Conservation (phyloP, 1,284 basidiomycete genomes). For the Abortiporus biennis region DNA sequence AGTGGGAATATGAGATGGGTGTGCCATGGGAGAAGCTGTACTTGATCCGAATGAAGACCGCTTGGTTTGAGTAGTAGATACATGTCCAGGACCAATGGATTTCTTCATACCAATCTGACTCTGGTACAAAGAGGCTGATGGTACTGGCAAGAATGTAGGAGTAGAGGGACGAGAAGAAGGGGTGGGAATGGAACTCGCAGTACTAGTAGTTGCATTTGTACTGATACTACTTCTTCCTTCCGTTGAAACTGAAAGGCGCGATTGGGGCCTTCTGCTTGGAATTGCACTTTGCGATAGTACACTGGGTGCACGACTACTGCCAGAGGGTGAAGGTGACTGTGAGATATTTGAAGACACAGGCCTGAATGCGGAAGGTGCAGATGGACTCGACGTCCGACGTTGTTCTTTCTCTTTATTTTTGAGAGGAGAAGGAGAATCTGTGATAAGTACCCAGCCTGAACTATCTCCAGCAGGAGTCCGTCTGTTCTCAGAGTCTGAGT, state of each 20-base stretch:
- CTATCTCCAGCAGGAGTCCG: conserved; percentile 46
- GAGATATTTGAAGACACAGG: conserved; percentile 27
- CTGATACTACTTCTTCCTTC: conserved; percentile 42
- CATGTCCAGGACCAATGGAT: conserved; percentile 42
- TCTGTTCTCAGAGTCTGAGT: conserved; percentile 24
- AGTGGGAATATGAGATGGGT: conserved; percentile 18
- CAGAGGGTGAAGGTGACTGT: conserved; percentile 27
- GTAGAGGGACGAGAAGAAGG: conserved; percentile 68
- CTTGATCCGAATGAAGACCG: conserved; percentile 48
- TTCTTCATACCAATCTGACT: conserved; percentile 46
- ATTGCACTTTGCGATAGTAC: conserved; percentile 33
- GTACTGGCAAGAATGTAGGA: conserved; percentile 67
- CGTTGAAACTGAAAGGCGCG: conserved; percentile 51
- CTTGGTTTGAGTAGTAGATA: conserved; percentile 40
- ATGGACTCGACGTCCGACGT: conserved; percentile 55
- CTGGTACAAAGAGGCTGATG: conserved; percentile 42
- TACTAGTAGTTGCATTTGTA: conserved; percentile 40
- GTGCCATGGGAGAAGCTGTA: conserved; percentile 19
- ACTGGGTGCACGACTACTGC: conserved; percentile 27
- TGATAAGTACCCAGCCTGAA: conserved; percentile 77
- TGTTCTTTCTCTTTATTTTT: conserved; percentile 49
- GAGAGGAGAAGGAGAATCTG: conserved; percentile 71
- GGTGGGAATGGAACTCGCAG: conserved; percentile 49
- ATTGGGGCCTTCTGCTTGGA: conserved; percentile 48
- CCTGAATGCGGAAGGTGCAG: conserved; percentile 25